phyloP scores from a whole-genome alignment of 2,329 filamentous ascomycete genomes.

The Rhinocladiella mackenziei region DNA sequence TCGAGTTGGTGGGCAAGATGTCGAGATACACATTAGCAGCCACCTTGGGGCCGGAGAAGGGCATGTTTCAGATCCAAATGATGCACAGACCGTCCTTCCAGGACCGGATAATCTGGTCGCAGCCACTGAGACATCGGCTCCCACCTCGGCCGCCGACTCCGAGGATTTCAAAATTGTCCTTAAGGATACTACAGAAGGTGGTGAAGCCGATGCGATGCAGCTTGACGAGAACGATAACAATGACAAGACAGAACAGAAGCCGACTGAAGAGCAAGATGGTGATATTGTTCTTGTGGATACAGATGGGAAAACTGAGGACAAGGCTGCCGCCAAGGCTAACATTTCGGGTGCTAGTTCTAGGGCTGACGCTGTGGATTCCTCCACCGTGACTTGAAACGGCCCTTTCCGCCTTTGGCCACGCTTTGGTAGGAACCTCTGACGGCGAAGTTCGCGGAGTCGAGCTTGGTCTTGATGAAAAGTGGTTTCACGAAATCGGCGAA shows the following conservation, averaged over 20 bases:
- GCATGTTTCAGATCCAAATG: constrained; percentile 18
- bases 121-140: neutral
- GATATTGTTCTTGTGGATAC: constrained; percentile 16
- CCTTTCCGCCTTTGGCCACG: neutral
- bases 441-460: no score
- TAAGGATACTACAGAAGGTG: constrained; percentile 15
- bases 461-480: no score
- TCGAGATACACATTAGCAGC: constrained; percentile 39
- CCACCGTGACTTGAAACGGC: constrained; percentile 4
- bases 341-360: constrained; percentile 7
- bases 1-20: constrained; percentile 56
- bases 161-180: constrained; percentile 25
- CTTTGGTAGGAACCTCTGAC: neutral
- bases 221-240: constrained; percentile 12
- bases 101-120: constrained; percentile 5
- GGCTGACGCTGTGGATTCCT: constrained; percentile 10
- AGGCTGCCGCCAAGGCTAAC: constrained; percentile 7
- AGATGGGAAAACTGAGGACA: constrained; percentile 25
- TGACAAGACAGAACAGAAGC: neutral
- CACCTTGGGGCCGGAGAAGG: constrained; percentile 13
- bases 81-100: constrained; percentile 21
- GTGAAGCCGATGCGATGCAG: constrained; percentile 21
- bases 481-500: no score
- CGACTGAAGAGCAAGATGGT: constrained; percentile 6
- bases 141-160: constrained; percentile 6